Base-by-base conservation (phyloP, 2,329 filamentous ascomycete species). In the Metarhizium humberi region DNA sequence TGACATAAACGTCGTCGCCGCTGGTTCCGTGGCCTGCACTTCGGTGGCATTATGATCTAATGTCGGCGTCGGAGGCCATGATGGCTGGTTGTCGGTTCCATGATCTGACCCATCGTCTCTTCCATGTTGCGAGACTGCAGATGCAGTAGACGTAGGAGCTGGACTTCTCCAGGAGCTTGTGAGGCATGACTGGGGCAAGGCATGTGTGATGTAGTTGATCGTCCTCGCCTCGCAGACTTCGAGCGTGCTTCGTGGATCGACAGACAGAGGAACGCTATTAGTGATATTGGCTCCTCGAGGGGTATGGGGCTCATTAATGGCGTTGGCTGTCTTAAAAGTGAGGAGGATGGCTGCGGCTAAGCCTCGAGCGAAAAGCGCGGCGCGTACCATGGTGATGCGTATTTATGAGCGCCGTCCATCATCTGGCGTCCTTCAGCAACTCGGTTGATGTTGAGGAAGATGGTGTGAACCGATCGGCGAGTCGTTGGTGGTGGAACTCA, bases 201-300 rank as follows among this genome's bases (percentile, higher is more conserved):
- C 84, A 62, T 92, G 86, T 11, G 87, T 92, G 59, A 92, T 89
- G 70, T 92, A 90, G 70, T 92, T 92, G 66, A 90, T 84, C 1
- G 86, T 90, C 61, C 81, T 80, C 54, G 73, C 77, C 61, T 80
- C 78, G 71, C 81, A 84, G 47, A 60, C 14, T 32, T 50, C 50
- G 18, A 8, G 42, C 18, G 42, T 45, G 42, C 42, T 45, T 16
- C 16, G 11, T 20, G 16, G 16, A n/a, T 18, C 20, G 13, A 47
- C 43, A 38, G 51, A 4, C 4, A 16, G 29, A 38, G 20, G 6
- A 29, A 20, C 16, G n/a, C 42, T 45, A 16, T 13, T 18, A 13
- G 49, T 20, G 32, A 38, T 18, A 16, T 36, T 29, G 49, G 32
- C 20, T 38, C 10, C 32, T n/a, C 10, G 32, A 13, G 30, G 14